Evolutionary conservation across 2,329 filamentous ascomycete genomes (phyloP).

Genomic region (Trichoderma guizhouense): DNA sequence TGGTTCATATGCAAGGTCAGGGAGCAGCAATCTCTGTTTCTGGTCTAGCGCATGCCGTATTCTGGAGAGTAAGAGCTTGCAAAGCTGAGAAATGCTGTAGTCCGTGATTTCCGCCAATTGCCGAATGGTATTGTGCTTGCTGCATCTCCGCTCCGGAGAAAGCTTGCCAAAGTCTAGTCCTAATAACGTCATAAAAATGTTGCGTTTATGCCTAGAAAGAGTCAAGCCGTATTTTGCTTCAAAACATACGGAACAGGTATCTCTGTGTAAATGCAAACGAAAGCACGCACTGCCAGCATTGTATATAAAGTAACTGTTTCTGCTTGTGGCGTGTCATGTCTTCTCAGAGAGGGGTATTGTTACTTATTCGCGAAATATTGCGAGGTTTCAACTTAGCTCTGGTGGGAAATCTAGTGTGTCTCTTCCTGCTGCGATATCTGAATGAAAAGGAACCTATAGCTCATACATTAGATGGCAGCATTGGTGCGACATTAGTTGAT

Average conservation of each 20-base stretch:
- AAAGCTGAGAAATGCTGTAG: neutral
- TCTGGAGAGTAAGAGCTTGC: neutral
- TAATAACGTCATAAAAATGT: neutral
- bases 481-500: neutral
- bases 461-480: neutral
- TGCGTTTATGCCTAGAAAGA: neutral
- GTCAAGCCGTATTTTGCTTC: neutral
- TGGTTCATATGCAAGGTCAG: neutral
- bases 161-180: neutral
- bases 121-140: neutral
- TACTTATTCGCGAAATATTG: neutral
- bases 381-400: neutral
- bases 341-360: neutral
- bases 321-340: neutral
- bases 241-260: neutral
- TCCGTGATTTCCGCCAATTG: neutral
- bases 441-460: neutral
- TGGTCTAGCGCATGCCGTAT: neutral
- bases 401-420: neutral
- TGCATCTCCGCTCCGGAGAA: neutral
- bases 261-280: neutral
- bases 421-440: neutral
- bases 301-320: neutral
- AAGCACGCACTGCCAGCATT: neutral
- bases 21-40: neutral